Evolutionary conservation across 2,329 filamentous ascomycete species (phyloP).

Genomic region (Rhinocladiella similis): DNA sequence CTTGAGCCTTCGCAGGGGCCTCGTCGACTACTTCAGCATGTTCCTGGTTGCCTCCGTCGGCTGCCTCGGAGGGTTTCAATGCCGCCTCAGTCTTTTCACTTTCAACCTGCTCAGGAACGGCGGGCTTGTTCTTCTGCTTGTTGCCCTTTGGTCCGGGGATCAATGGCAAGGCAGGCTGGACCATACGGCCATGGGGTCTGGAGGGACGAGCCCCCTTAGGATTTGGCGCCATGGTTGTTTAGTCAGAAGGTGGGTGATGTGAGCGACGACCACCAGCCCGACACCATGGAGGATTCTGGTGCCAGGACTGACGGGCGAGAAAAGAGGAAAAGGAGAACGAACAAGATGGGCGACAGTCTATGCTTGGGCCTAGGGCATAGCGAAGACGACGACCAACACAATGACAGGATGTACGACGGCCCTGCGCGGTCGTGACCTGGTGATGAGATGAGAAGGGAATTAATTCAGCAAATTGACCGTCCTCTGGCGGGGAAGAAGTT

Average conservation of each 20-base stretch:
- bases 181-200: conserved; percentile 10
- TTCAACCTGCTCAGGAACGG: not conserved
- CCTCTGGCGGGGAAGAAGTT: not conserved
- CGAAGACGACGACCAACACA: no score
- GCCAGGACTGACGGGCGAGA: no score
- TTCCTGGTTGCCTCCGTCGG: not conserved
- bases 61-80: not conserved
- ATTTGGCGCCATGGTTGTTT: not conserved
- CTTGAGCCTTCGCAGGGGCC: no score
- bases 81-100: conserved; percentile 1
- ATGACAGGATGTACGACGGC: no score
- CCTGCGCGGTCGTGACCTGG: no score
- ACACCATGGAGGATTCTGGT: not conserved
- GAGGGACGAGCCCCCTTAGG: not conserved
- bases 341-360: no score
- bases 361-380: no score
- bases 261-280: not conserved
- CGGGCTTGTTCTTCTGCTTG: conserved; percentile 1
- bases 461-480: not conserved
- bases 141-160: conserved; percentile 2
- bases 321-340: no score
- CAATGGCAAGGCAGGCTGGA: conserved; percentile 17
- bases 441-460: not conserved
- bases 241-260: not conserved
- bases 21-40: not conserved